phyloP scores from a whole-genome alignment of 208 protist genomes.

The Histomonas meleagridis region DNA sequence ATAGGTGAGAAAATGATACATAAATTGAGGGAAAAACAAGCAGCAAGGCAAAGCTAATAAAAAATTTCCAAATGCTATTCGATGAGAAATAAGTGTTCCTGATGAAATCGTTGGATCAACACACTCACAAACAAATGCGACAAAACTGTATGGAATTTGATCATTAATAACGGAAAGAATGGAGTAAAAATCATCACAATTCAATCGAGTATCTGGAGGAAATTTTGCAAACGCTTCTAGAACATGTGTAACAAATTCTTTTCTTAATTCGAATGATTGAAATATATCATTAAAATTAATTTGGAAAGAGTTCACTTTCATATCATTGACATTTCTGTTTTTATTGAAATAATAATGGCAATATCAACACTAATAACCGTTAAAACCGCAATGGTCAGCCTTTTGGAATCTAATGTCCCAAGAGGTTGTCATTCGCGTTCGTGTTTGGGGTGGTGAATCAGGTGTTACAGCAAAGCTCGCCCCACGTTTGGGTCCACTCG shows the following conservation, averaged over 20 bases:
- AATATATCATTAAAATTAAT: conserved; percentile 12
- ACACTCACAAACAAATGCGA: conserved; percentile 19
- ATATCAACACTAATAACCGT: too few species aligned
- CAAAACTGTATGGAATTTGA: conserved; percentile 2
- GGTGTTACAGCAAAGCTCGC: background rate
- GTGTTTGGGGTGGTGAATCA: conserved; percentile 25
- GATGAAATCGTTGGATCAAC: conserved; percentile 22
- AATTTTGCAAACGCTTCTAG: background rate
- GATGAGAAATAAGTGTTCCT: conserved; percentile 16
- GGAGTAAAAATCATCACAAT: conserved; percentile 31
- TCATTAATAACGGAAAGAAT: background rate
- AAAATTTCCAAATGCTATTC: conserved; percentile 30
- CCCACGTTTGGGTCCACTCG: too few species aligned
- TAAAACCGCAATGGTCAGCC: too few species aligned
- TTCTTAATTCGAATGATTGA: background rate
- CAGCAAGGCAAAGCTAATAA: conserved; percentile 22
- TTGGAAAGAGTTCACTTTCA: too few species aligned
- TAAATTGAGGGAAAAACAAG: background rate
- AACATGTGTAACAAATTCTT: background rate
- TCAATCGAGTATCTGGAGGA: background rate
- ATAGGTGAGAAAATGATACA: background rate
- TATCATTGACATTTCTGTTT: too few species aligned
- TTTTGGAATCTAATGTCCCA: too few species aligned
- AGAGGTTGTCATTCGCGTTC: background rate
- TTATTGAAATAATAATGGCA: too few species aligned